Evolutionary conservation across 1,284 basidiomycete species (phyloP), one percentile per base, ranked within the genome.

Genomic region (Fomes fomentarius): DNA sequence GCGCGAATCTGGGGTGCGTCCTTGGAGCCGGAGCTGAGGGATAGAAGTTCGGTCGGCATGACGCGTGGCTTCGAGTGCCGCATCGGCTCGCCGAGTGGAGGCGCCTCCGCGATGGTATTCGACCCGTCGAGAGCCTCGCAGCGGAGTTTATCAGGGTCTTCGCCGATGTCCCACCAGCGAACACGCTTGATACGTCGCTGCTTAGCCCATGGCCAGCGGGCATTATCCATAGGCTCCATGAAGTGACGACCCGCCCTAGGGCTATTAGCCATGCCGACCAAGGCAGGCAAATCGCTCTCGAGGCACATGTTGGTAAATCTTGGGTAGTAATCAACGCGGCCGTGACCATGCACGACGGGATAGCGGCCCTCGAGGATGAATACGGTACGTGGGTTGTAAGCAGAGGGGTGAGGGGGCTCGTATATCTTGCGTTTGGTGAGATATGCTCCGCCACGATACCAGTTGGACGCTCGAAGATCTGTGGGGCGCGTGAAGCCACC

Each of bases 401-500:
- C 74, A 19, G 65, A 65, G 1, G 66, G 51, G 1, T 63, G 53
- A 3, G 73, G 74, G 4, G 65, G 47, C 51, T 73, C 72, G 52
- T 76, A 74, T 4, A 49, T 44, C 50, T 69, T 75, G 2, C 56
- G 50, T 12, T 65, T 61, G 15, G 58, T 56, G 14, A 65, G 50
- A 45, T 76, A 74, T 7, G 63, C 64, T 6, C 72, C 72, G n/a
- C 73, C 73, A 9, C 66, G 63, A 49, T 73, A 73, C 70, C 72
- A 74, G 51, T 74, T 69, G 21, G 73, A 57, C 35, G 63, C 56
- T 12, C 73, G 71, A n/a, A 81, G 51, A 30, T 73, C 71, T 14
- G 57, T 63, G 0, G 78, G 76, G 40, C 73, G 70, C 0, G 77
- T 72, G 60, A 78, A 73, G 26, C 77, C 77, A 8, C 73, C 69